These are phyloP conservation scores for Lactarius akahatsu DNA, from an alignment of 768 basidiomycete species.

Conservation along the genomic window DNA sequence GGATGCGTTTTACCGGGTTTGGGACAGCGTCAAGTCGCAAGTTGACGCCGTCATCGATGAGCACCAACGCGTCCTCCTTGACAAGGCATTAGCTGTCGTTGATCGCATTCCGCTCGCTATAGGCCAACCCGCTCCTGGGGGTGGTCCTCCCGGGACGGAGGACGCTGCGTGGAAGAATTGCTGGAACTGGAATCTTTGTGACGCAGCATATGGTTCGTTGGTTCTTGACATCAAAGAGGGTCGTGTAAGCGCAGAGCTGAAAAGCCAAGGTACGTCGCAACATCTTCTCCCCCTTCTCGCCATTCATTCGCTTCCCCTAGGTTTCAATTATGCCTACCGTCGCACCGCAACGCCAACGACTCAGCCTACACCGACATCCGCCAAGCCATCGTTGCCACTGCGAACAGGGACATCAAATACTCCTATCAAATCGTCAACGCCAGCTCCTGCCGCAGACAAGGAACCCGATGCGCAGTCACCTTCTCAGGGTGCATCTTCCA, in stretches of 20 bases:
- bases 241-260: conserved; percentile 86
- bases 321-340: conserved; percentile 96
- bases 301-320: conserved; percentile 39
- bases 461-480: conserved; percentile 2
- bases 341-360: conserved; percentile 59
- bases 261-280: conserved; percentile 74
- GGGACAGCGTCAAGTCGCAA: conserved; percentile 89
- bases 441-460: conserved; percentile 29
- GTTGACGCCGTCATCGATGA: conserved; percentile 92
- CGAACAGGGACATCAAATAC: conserved; percentile 39
- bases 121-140: conserved; percentile 43
- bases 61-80: conserved; percentile 79
- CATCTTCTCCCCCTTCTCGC: conserved; percentile 9
- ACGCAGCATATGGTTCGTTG: conserved; percentile 89
- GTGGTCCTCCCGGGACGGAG: conserved; percentile 57
- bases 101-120: conserved; percentile 69
- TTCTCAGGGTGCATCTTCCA: conserved; percentile 2
- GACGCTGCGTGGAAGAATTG: conserved; percentile 98
- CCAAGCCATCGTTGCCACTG: conserved; percentile 50
- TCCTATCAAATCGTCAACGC: conserved; percentile 37
- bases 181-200: conserved; percentile 99
- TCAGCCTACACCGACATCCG: conserved; percentile 58
- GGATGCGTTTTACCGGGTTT: conserved; percentile 86
- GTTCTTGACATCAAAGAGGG: conserved; percentile 90
- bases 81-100: conserved; percentile 85